A percentile compares a stretch with the other conserved stretches of the same genome.
phyloP scores from a whole-genome alignment of 2,329 filamentous ascomycete genomes.

The Aspergillus pseudotamarii region DNA sequence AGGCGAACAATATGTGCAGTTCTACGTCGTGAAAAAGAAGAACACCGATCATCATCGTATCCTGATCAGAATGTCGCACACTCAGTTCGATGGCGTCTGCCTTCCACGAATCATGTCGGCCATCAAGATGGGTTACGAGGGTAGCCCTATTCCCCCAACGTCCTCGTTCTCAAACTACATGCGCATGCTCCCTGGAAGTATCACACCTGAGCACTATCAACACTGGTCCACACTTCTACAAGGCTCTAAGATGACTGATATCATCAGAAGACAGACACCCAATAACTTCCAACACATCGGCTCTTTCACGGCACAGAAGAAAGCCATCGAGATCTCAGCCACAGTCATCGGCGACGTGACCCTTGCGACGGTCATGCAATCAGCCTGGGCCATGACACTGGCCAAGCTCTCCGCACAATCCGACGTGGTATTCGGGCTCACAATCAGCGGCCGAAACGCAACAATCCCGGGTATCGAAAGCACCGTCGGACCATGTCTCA shows the following conservation, averaged over 20 bases:
- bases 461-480: slow-evolving; percentile 58
- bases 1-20: slow-evolving; percentile 64
- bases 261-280: slow-evolving; percentile 36
- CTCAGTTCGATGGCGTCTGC: slow-evolving; percentile 71
- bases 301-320: slow-evolving; percentile 39
- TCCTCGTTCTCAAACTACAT: slow-evolving; percentile 53
- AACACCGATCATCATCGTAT: slow-evolving; percentile 51
- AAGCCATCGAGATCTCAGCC: slow-evolving; percentile 40
- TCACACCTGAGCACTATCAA: slow-evolving; percentile 52
- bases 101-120: slow-evolving; percentile 64
- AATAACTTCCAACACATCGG: slow-evolving; percentile 41
- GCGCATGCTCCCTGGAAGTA: slow-evolving; percentile 40
- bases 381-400: slow-evolving; percentile 67
- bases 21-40: slow-evolving; percentile 55
- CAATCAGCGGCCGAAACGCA: slow-evolving; percentile 66
- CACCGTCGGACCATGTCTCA: slow-evolving; percentile 68
- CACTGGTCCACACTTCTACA: slow-evolving; percentile 65
- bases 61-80: slow-evolving; percentile 65
- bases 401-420: slow-evolving; percentile 55
- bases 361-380: slow-evolving; percentile 66
- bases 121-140: slow-evolving; percentile 58
- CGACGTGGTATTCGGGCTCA: slow-evolving; percentile 68
- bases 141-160: slow-evolving; percentile 41
- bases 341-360: slow-evolving; percentile 61
- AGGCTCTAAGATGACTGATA: slow-evolving; percentile 55